Conservation (phyloP, 2,329 filamentous ascomycete species). For the Pseudocercospora fuligena region DNA sequence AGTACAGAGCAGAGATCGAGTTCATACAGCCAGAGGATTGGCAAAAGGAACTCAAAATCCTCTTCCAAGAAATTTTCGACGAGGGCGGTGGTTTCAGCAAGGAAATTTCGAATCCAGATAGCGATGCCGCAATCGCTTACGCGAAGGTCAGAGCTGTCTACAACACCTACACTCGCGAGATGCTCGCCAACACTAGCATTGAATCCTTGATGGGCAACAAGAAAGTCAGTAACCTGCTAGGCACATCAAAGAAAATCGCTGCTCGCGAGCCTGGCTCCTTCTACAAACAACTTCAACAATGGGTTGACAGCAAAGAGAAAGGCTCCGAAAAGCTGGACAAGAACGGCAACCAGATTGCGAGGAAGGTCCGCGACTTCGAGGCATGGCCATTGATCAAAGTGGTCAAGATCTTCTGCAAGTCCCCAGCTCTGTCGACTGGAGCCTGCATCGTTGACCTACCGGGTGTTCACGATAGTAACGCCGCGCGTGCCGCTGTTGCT, state of each 20-base stretch:
- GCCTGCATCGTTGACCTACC: constrained; percentile 64
- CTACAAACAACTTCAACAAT: constrained; percentile 53
- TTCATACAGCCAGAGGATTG: constrained; percentile 61
- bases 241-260: constrained; percentile 49
- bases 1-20: constrained; percentile 62
- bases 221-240: constrained; percentile 52
- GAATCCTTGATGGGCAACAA: constrained; percentile 50
- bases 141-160: constrained; percentile 55
- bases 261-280: constrained; percentile 48
- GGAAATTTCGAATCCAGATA: constrained; percentile 49
- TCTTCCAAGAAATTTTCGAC: constrained; percentile 56
- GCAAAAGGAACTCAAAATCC: constrained; percentile 55
- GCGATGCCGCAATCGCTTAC: constrained; percentile 55
- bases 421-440: constrained; percentile 57
- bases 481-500: constrained; percentile 63
- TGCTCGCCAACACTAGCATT: constrained; percentile 43
- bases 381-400: constrained; percentile 61
- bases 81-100: constrained; percentile 45
- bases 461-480: constrained; percentile 64
- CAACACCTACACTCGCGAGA: constrained; percentile 48
- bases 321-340: constrained; percentile 39
- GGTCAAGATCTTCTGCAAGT: constrained; percentile 58
- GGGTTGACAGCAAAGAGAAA: constrained; percentile 63
- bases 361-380: constrained; percentile 41
- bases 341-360: constrained; percentile 41